These are phyloP conservation scores for Cardiosporidium cionae DNA, from an alignment of 169 alveolate species.

Conservation along the genomic window DNA sequence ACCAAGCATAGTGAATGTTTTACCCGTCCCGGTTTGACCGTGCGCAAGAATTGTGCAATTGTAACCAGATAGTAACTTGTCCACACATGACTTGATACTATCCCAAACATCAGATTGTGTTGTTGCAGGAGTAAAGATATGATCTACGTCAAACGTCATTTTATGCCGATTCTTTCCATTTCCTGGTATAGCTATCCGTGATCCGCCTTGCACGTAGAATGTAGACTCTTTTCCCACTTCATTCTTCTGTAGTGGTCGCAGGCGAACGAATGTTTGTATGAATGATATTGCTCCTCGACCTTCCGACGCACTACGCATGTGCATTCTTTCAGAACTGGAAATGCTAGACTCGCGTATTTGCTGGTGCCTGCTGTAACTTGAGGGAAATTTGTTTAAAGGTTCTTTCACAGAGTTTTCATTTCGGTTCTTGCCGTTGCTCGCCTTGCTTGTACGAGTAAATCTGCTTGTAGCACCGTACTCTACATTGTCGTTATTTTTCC, in stretches of 20 bases:
- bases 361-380: too few relatives aligned
- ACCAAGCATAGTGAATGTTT: conserved; percentile 56
- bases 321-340: too few relatives aligned
- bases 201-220: not conserved
- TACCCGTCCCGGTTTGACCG: conserved; percentile 64
- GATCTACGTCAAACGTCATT: conserved; percentile 41
- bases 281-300: too few relatives aligned
- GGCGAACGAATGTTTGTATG: conserved; percentile 27
- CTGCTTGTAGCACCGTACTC: too few relatives aligned
- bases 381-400: too few relatives aligned
- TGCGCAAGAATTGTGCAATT: conserved; percentile 53
- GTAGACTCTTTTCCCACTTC: not conserved
- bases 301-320: too few relatives aligned
- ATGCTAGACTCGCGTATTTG: too few relatives aligned
- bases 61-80: conserved; percentile 38
- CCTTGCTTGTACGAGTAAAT: too few relatives aligned
- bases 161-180: conserved; percentile 7
- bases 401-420: too few relatives aligned
- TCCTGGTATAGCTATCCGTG: conserved; percentile 29
- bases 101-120: conserved; percentile 48
- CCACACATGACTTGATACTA: conserved; percentile 39
- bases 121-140: conserved; percentile 37
- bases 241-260: conserved; percentile 22
- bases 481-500: too few relatives aligned
- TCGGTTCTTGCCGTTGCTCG: too few relatives aligned